These are phyloP conservation scores for Boletellus ananas DNA, from an alignment of 768 basidiomycete species.

Conservation along the genomic window DNA sequence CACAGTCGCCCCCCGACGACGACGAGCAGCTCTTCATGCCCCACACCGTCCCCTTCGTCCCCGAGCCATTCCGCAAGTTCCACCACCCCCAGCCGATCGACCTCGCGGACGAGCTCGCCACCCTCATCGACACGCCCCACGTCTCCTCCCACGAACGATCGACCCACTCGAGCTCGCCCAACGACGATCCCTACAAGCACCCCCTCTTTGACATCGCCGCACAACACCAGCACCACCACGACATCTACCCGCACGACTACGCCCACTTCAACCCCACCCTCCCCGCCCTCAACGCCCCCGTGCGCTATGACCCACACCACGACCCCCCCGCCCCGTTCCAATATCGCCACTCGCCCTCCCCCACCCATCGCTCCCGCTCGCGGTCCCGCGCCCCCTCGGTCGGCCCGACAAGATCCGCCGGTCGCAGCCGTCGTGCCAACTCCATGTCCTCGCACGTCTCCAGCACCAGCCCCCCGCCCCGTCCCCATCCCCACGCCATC, in stretches of 20 bases:
- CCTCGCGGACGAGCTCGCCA: slow-evolving; percentile 66
- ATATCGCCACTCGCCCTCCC: slow-evolving; percentile 28
- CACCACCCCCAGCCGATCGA: slow-evolving; percentile 40
- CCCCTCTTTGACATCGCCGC: slow-evolving; percentile 64
- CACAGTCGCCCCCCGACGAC: slow-evolving; percentile 28
- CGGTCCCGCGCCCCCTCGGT: slow-evolving; percentile 36
- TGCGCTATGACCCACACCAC: slow-evolving; percentile 48
- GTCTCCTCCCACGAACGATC: slow-evolving; percentile 39
- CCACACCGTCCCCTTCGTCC: slow-evolving; percentile 43
- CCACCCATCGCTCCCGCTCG: slow-evolving; percentile 43
- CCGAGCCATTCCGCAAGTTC: slow-evolving; percentile 56
- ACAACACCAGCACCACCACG: slow-evolving; percentile 25
- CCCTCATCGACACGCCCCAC: slow-evolving; percentile 44
- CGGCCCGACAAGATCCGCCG: slow-evolving; percentile 50
- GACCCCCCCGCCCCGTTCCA: slow-evolving; percentile 25
- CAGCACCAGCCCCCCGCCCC: slow-evolving; percentile 47
- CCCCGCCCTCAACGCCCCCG: slow-evolving; percentile 46
- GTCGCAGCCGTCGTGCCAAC: slow-evolving; percentile 53
- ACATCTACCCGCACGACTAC: slow-evolving; percentile 30
- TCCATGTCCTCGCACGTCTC: slow-evolving; percentile 56
- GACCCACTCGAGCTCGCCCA: slow-evolving; percentile 38
- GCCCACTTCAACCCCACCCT: slow-evolving; percentile 48
- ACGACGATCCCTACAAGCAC: slow-evolving; percentile 45
- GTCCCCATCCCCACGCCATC: slow-evolving; percentile 59
- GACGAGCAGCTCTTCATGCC: slow-evolving; percentile 42